These are phyloP conservation scores for Fusarium guadeloupense DNA, from an alignment of 2,329 filamentous ascomycete genomes.

Conservation along the genomic window DNA sequence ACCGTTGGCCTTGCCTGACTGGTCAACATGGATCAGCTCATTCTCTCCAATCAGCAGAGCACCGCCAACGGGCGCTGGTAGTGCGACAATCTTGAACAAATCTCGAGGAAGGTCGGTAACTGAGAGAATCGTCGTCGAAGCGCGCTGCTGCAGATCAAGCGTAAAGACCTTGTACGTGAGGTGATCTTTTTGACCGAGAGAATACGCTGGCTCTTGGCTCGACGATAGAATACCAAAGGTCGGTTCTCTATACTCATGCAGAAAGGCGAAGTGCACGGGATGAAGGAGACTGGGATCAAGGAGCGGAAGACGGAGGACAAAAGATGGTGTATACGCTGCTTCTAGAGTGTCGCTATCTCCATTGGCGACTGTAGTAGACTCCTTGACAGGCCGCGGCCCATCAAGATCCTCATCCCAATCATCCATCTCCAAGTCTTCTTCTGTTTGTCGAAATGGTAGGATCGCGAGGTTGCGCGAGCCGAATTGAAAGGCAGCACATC, in stretches of 20 bases:
- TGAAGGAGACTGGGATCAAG: slow-evolving; percentile 88
- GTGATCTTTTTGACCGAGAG: slow-evolving; percentile 84
- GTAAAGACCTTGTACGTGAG: slow-evolving; percentile 95
- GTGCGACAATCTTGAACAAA: slow-evolving; percentile 80
- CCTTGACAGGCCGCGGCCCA: slow-evolving; percentile 67
- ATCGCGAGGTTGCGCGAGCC: slow-evolving; percentile 90
- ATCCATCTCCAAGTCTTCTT: slow-evolving; percentile 90
- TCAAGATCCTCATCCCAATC: slow-evolving; percentile 88
- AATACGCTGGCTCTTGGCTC: slow-evolving; percentile 74
- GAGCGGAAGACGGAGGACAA: slow-evolving; percentile 88
- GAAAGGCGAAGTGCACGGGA: slow-evolving; percentile 89
- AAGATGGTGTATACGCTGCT: slow-evolving; percentile 87
- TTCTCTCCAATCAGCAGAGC: slow-evolving; percentile 88
- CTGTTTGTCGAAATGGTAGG: slow-evolving; percentile 85
- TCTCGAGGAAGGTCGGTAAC: slow-evolving; percentile 88
- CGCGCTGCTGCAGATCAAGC: slow-evolving; percentile 89
- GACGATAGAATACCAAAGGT: slow-evolving; percentile 95
- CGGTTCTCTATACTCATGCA: slow-evolving; percentile 96
- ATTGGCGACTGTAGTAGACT: slow-evolving; percentile 48
- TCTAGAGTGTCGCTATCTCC: slow-evolving; percentile 53
- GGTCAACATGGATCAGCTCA: slow-evolving; percentile 93
- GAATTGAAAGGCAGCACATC: slow-evolving; percentile 95
- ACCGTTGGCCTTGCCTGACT: slow-evolving; percentile 91
- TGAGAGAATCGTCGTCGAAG: slow-evolving; percentile 91
- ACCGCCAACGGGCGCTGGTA: slow-evolving; percentile 88